These are phyloP conservation scores for Monosporozyma servazzii DNA, from an alignment of 805 yeast genomes.

Conservation along the genomic window DNA sequence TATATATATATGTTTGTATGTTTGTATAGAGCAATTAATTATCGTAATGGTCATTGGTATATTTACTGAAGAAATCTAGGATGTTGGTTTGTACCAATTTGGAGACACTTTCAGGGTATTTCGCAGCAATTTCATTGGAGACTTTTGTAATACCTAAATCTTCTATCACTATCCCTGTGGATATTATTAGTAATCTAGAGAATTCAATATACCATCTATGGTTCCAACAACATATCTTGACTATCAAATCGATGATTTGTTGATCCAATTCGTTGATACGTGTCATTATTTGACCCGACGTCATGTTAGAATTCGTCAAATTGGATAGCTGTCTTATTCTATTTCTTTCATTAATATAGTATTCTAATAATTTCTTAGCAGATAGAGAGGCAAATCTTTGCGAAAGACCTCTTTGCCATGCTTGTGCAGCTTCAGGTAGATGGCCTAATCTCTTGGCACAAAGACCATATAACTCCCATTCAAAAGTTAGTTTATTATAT, in stretches of 20 bases:
- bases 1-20: background rate
- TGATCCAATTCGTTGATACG: constrained; percentile 34
- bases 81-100: constrained; percentile 23
- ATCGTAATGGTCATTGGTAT: constrained; percentile 25
- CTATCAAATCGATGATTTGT: constrained; percentile 55
- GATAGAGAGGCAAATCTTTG: constrained; percentile 76
- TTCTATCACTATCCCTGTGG: constrained; percentile 51
- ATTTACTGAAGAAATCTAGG: constrained; percentile 20
- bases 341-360: constrained; percentile 44
- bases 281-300: constrained; percentile 29
- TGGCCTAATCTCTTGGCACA: constrained; percentile 82
- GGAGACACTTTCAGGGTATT: constrained; percentile 40
- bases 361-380: constrained; percentile 61
- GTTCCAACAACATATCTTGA: constrained; percentile 89
- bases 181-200: constrained; percentile 55
- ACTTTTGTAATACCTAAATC: constrained; percentile 76
- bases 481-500: constrained; percentile 67
- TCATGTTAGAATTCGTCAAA: constrained; percentile 17
- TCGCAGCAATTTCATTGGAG: constrained; percentile 59
- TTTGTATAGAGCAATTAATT: constrained; percentile 6
- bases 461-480: constrained; percentile 88
- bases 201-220: constrained; percentile 96
- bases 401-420: constrained; percentile 63
- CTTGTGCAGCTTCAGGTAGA: constrained; percentile 75
- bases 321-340: constrained; percentile 17